A percentile compares a stretch with the other conserved stretches of the same genome.
These are phyloP conservation scores for Francoa sonchifolia DNA, from an alignment of 441 rosid species.

Conservation along the genomic window DNA sequence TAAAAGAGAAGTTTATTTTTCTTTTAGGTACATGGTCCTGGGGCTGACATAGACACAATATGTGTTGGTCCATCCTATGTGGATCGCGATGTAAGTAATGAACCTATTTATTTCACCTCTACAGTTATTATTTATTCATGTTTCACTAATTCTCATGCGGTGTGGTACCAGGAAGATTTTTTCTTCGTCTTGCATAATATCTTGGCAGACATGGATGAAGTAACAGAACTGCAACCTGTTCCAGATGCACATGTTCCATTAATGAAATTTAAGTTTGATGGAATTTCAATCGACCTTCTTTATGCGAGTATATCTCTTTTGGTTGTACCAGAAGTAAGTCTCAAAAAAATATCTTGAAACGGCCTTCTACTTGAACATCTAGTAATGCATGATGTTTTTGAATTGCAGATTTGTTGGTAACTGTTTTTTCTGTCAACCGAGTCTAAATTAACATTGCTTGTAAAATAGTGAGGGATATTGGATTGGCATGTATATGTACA, in stretches of 20 bases:
- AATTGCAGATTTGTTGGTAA: too few relatives aligned
- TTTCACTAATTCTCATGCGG: conserved; percentile 1
- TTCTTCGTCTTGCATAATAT: conserved; percentile 39
- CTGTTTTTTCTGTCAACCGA: too few relatives aligned
- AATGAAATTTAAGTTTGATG: conserved; percentile 59
- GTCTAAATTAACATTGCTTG: too few relatives aligned
- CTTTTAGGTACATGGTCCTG: conserved; percentile 61
- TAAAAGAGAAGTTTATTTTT: neutral
- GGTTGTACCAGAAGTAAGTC: conserved; percentile 51
- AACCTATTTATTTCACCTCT: neutral
- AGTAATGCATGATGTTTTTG: too few relatives aligned
- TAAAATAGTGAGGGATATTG: too few relatives aligned
- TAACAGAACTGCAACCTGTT: conserved; percentile 55
- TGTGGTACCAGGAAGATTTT: conserved; percentile 43
- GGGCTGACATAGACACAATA: conserved; percentile 52
- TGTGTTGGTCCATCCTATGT: conserved; percentile 69
- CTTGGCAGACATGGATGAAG: conserved; percentile 47
- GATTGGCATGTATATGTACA: too few relatives aligned
- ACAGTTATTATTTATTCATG: conserved; percentile 3
- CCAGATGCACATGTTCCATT: conserved; percentile 80
- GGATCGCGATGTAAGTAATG: conserved; percentile 42
- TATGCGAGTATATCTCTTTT: conserved; percentile 43
- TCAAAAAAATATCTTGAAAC: too few relatives aligned
- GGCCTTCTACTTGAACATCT: too few relatives aligned
- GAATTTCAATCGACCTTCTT: conserved; percentile 56